phyloP scores from a whole-genome alignment of 106 monocot species.

The Narthecium ossifragum region DNA sequence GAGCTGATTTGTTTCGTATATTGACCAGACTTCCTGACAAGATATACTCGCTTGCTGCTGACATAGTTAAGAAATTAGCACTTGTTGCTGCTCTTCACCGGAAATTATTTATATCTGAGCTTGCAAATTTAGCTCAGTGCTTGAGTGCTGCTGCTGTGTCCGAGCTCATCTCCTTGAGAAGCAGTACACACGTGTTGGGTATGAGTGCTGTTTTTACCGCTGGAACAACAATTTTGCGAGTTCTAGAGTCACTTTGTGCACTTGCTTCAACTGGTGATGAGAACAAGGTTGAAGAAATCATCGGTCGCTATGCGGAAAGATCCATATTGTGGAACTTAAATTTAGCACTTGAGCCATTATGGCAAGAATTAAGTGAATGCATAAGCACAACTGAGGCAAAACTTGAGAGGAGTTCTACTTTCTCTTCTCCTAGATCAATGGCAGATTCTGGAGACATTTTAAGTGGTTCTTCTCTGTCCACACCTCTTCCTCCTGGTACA shows the following conservation, averaged over 20 bases:
- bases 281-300: conserved; percentile 17
- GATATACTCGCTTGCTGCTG: conserved; percentile 59
- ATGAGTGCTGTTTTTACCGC: conserved; percentile 47
- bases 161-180: conserved; percentile 42
- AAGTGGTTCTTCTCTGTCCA: conserved; percentile 13
- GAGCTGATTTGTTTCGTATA: conserved; percentile 8
- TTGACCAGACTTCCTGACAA: conserved; percentile 60
- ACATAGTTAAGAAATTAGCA: conserved; percentile 64
- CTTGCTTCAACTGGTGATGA: conserved; percentile 35
- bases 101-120: conserved; percentile 54
- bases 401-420: conserved; percentile 36
- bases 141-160: conserved; percentile 52
- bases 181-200: conserved; percentile 43
- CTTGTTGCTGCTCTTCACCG: conserved; percentile 36
- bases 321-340: conserved; percentile 44
- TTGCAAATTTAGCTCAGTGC: conserved; percentile 43
- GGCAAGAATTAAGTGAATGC: conserved; percentile 66
- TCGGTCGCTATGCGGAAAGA: conserved; percentile 25
- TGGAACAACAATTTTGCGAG: conserved; percentile 62
- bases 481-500: conserved; percentile 55
- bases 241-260: conserved; percentile 44
- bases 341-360: conserved; percentile 52
- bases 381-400: conserved; percentile 49
- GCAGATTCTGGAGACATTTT: conserved; percentile 14
- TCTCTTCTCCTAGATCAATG: conserved; percentile 14